These are phyloP conservation scores for Gossypium bickii DNA, from an alignment of 345 rosid species.

Conservation along the genomic window DNA sequence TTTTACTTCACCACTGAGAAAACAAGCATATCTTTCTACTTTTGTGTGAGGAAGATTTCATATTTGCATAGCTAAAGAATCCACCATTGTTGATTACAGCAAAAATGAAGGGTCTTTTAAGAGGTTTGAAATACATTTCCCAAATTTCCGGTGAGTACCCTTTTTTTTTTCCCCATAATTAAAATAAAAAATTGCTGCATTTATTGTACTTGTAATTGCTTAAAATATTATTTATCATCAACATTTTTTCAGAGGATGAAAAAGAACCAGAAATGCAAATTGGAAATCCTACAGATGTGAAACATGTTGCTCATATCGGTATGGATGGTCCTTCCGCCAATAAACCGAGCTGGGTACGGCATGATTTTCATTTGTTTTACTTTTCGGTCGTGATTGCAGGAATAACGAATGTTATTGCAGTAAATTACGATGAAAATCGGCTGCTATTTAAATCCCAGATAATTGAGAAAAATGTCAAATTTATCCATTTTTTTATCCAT, in stretches of 20 bases:
- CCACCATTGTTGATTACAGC: background rate
- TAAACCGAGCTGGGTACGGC: slow-evolving; percentile 54
- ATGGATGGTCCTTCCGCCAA: slow-evolving; percentile 55
- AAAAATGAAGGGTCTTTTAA: slow-evolving; percentile 72
- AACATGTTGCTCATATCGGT: slow-evolving; percentile 92
- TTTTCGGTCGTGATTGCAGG: background rate
- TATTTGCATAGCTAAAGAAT: background rate
- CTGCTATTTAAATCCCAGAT: background rate
- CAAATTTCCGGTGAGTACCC: slow-evolving; percentile 54
- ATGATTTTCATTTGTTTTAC: background rate
- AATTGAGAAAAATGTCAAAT: background rate
- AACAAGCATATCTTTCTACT: background rate
- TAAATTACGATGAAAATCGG: background rate
- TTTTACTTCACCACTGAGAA: background rate
- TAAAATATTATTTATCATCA: background rate
- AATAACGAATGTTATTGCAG: background rate
- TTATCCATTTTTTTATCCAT: background rate
- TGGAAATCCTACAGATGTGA: slow-evolving; percentile 86
- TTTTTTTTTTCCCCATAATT: too few species aligned
- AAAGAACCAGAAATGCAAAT: slow-evolving; percentile 74
- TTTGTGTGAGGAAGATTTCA: background rate
- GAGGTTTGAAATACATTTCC: slow-evolving; percentile 63
- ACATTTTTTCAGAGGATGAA: slow-evolving; percentile 38
- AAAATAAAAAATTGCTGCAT: background rate
- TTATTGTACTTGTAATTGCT: background rate